A percentile compares a stretch with the other conserved stretches of the same genome.
phyloP scores from a whole-genome alignment of 2,329 filamentous ascomycete species.

The Colletotrichum tamarilloi region DNA sequence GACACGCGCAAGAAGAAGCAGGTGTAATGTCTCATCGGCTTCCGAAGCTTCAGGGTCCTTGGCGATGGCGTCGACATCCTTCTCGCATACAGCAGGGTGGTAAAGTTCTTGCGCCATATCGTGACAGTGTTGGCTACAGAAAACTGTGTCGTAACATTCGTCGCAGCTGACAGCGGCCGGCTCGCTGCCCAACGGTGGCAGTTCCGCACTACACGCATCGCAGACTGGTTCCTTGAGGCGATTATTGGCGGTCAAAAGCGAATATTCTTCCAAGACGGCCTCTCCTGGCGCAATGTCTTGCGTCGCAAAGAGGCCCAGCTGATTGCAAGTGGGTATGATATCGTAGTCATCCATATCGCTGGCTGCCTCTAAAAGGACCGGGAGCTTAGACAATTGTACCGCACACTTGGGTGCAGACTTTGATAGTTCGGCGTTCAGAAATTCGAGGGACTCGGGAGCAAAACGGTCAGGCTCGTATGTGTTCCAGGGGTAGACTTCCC shows the following conservation, averaged over 20 bases:
- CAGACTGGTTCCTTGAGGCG: conserved; percentile 87
- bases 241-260: conserved; percentile 89
- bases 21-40: conserved; percentile 70
- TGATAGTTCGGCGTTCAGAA: conserved; percentile 77
- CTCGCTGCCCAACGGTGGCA: conserved; percentile 69
- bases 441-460: conserved; percentile 73
- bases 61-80: conserved; percentile 72
- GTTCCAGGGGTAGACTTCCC: conserved; percentile 79
- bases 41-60: conserved; percentile 72
- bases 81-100: conserved; percentile 74
- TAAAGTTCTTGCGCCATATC: conserved; percentile 68
- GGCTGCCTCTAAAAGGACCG: conserved; percentile 71
- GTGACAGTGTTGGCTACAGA: conserved; percentile 71
- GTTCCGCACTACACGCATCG: conserved; percentile 84
- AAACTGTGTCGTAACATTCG: conserved; percentile 74
- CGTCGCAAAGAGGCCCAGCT: conserved; percentile 91
- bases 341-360: conserved; percentile 61
- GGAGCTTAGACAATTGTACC: conserved; percentile 80
- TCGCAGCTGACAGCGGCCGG: conserved; percentile 64
- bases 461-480: conserved; percentile 76
- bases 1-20: conserved; percentile 70
- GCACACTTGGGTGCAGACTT: conserved; percentile 83
- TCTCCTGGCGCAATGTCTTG: conserved; percentile 83
- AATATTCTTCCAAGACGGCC: conserved; percentile 82
- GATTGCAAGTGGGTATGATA: conserved; percentile 71